phyloP scores from a whole-genome alignment of 73 alveolate species.

The Uronychia setigera region DNA sequence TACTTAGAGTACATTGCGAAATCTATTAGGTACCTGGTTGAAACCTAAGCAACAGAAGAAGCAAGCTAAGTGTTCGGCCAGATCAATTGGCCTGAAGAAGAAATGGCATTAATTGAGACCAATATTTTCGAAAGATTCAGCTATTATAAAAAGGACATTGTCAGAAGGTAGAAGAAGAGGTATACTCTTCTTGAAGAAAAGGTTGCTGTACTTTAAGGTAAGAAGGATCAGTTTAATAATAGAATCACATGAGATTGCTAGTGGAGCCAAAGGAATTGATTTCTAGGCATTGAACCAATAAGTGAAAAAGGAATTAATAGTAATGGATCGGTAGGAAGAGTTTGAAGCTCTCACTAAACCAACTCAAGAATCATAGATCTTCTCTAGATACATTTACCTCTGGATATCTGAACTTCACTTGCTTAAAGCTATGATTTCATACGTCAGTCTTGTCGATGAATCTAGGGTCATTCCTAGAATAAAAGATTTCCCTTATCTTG shows the following conservation, averaged over 20 bases:
- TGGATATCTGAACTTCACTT: neutral
- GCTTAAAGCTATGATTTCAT: neutral
- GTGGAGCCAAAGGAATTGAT: slow-evolving; percentile 36
- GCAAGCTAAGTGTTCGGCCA: slow-evolving; percentile 20
- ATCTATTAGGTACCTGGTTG: slow-evolving; percentile 83
- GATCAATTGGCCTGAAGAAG: slow-evolving; percentile 18
- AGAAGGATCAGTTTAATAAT: slow-evolving; percentile 18
- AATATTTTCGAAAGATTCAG: slow-evolving; percentile 20
- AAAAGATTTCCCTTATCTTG: neutral
- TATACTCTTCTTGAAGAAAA: slow-evolving; percentile 53
- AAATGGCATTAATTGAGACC: slow-evolving; percentile 31
- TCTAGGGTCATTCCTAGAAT: neutral
- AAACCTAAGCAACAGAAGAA: slow-evolving; percentile 63
- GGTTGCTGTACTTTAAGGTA: neutral
- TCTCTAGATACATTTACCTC: neutral
- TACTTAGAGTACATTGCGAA: slow-evolving; percentile 82
- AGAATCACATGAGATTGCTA: slow-evolving; percentile 25
- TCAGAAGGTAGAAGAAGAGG: slow-evolving; percentile 47
- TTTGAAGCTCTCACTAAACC: neutral
- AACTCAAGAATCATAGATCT: neutral
- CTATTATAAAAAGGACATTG: slow-evolving; percentile 51
- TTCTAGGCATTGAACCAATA: neutral
- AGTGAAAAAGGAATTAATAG: neutral
- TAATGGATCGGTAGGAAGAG: neutral
- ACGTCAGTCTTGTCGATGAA: neutral